Conservation (phyloP, 2,329 filamentous ascomycete genomes). For the Capronia coronata region DNA sequence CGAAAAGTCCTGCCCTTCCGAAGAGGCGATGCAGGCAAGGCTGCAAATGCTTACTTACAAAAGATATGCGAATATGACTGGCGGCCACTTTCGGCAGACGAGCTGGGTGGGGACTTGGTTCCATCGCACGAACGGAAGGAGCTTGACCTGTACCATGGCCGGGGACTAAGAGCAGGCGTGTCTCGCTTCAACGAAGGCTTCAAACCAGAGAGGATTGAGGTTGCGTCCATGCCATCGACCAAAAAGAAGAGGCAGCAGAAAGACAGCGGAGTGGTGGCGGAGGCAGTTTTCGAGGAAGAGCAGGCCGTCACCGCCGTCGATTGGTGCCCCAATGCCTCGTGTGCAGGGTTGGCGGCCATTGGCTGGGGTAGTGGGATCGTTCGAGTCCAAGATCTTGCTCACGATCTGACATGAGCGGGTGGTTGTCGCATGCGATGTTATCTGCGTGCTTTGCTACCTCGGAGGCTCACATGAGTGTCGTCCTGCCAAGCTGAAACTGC, state of each 20-base stretch:
- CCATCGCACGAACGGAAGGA: neutral
- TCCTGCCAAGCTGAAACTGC: too few relatives aligned
- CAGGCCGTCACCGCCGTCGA: constrained; percentile 56
- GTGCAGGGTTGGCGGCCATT: constrained; percentile 60
- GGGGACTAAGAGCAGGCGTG: constrained; percentile 30
- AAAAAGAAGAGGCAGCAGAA: constrained; percentile 9
- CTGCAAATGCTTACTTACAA: constrained; percentile 46
- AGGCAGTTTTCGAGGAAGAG: constrained; percentile 54
- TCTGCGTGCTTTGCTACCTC: too few relatives aligned
- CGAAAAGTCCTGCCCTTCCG: constrained; percentile 39
- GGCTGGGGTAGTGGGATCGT: constrained; percentile 62
- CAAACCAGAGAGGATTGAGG: constrained; percentile 35
- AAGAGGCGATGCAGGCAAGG: constrained; percentile 2
- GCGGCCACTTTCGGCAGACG: constrained; percentile 29
- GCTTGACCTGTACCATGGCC: constrained; percentile 22
- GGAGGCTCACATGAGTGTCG: too few relatives aligned
- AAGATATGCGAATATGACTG: constrained; percentile 56
- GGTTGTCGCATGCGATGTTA: too few relatives aligned
- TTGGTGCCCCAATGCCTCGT: constrained; percentile 64
- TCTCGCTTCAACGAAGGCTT: constrained; percentile 43
- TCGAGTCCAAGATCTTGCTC: constrained; percentile 59
- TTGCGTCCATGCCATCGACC: constrained; percentile 14
- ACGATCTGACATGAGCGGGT: constrained; percentile 14
- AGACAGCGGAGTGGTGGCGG: constrained; percentile 27
- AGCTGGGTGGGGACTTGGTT: neutral